phyloP scores from a whole-genome alignment of 2,329 filamentous ascomycete species.

The Penicillium sp. region DNA sequence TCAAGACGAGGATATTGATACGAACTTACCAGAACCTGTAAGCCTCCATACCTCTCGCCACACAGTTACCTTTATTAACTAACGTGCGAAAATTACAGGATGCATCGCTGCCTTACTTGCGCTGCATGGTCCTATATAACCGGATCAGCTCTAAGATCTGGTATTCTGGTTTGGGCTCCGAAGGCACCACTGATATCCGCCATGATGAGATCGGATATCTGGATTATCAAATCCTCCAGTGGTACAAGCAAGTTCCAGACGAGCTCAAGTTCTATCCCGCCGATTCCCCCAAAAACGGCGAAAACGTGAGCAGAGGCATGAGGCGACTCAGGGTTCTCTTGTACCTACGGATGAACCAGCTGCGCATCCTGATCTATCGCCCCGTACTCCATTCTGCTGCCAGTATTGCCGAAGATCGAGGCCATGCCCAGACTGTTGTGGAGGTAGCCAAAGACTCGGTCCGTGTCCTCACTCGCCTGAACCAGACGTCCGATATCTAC shows the following conservation, averaged over 20 bases:
- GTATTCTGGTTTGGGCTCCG: constrained; percentile 72
- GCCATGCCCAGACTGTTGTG: constrained; percentile 68
- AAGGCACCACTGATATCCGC: constrained; percentile 64
- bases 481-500: constrained; percentile 64
- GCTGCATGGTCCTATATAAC: constrained; percentile 82
- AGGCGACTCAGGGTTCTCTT: constrained; percentile 78
- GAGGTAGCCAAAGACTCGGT: constrained; percentile 67
- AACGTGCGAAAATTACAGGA: constrained; percentile 33
- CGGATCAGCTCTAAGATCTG: constrained; percentile 83
- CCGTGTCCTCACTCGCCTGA: constrained; percentile 59
- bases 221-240: constrained; percentile 80
- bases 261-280: constrained; percentile 62
- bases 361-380: constrained; percentile 84
- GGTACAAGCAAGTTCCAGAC: constrained; percentile 74
- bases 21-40: constrained; percentile 75
- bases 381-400: constrained; percentile 81
- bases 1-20: constrained; percentile 82
- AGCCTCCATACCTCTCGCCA: constrained; percentile 16
- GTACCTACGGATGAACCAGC: constrained; percentile 84
- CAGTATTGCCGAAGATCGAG: constrained; percentile 74
- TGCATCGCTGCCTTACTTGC: constrained; percentile 65
- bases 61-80: not conserved
- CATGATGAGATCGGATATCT: constrained; percentile 75
- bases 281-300: constrained; percentile 48
- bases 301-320: constrained; percentile 62